Conservation (phyloP, 441 rosid species). For the Sinapis alba region DNA sequence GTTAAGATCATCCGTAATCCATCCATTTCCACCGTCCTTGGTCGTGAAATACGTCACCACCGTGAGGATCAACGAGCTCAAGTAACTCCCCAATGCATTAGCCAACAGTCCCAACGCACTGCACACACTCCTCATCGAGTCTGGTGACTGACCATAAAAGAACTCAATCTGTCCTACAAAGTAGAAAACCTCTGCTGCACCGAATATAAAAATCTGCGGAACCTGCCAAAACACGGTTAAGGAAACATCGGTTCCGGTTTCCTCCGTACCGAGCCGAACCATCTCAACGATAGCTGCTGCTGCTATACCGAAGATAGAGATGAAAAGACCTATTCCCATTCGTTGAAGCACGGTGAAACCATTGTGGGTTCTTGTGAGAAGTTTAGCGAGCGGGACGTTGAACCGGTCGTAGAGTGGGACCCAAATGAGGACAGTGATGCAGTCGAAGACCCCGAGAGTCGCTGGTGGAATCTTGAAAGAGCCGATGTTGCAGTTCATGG, state of each 20-base stretch:
- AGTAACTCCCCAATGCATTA: constrained; percentile 42
- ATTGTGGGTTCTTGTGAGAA: constrained; percentile 38
- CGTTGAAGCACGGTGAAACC: constrained; percentile 51
- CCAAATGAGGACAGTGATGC: constrained; percentile 47
- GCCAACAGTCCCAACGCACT: constrained; percentile 44
- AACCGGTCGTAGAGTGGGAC: constrained; percentile 46
- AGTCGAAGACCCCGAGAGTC: constrained; percentile 44
- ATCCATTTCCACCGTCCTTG: constrained; percentile 44
- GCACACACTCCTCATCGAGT: constrained; percentile 55
- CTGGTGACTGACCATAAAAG: constrained; percentile 55
- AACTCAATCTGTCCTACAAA: constrained; percentile 53
- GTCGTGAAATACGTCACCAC: constrained; percentile 46
- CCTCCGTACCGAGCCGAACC: constrained; percentile 32
- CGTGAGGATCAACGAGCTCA: constrained; percentile 45
- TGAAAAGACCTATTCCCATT: constrained; percentile 47
- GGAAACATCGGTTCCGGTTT: constrained; percentile 29
- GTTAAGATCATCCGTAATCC: constrained; percentile 54
- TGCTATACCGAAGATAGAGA: constrained; percentile 42
- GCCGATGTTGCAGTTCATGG: constrained; percentile 47
- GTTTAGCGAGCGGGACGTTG: constrained; percentile 43
- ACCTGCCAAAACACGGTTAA: constrained; percentile 47
- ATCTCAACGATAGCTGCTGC: constrained; percentile 46
- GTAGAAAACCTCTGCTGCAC: constrained; percentile 52
- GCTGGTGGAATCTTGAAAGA: constrained; percentile 48
- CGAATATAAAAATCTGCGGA: constrained; percentile 48